Evolutionary conservation across 352 stramenopile genomes (phyloP), one percentile per base, ranked within the genome.

Genomic region (Globisporangium lucens): DNA sequence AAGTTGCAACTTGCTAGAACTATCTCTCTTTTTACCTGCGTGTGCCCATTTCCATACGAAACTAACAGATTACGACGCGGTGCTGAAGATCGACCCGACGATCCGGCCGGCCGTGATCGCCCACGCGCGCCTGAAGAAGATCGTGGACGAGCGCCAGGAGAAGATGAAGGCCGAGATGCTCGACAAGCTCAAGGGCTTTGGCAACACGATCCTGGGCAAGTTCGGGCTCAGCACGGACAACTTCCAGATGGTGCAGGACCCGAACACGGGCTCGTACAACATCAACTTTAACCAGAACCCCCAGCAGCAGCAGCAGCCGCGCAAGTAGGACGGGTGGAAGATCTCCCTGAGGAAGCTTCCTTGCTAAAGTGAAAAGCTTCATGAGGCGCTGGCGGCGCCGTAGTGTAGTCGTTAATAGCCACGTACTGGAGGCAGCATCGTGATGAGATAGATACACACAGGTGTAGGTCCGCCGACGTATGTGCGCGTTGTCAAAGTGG

Each of bases 151-250:
- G 71, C 85, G 94, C 51, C 86, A 98, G 68, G 97, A 99, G 75
- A 98, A 99, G 79, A 90, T 99, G 75, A 99, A 99, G 81, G 92
- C 94, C 30, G 96, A 98, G 78, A 99, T 98, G 75, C 76, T 99
- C 68, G 96, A 94, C 62, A 96, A 94, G 77, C 89, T 99, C 62
- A 99, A 99, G 78, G 98, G 99, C 61, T 95, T 99, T 64, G 98
- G 98, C 29, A 99, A 99, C 81, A 97, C 87, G 60, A 89, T 99
- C 56, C 79, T 99, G 22, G 95, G 97, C 66, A 99, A 99, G 73
- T 99, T 99, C 80, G 98, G 98, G 38, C 83, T 99, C 69, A 99
- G 94, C 76, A 92, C 99, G 27, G 97, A 99, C 84, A 99, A 99
- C 78, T 99, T 99, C 75, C 90, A 99, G 76, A 95, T 99, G 70